Evolutionary conservation across 352 stramenopile species (phyloP).

Genomic region (Pythium aristosporum): DNA sequence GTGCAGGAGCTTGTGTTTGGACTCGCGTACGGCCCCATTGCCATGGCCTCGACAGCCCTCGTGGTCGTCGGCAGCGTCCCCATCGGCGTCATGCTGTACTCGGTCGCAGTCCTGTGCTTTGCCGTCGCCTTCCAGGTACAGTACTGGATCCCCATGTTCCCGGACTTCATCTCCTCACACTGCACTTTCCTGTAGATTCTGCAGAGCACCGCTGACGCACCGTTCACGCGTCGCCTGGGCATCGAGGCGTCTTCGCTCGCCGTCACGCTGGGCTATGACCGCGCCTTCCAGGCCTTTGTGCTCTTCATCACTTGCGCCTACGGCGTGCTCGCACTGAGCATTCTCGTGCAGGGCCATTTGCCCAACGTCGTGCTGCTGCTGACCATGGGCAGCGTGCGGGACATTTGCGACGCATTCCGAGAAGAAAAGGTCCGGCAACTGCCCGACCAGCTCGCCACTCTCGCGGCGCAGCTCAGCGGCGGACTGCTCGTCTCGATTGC

Average conservation of each 20-base stretch:
- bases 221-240: constrained; percentile 62
- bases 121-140: constrained; percentile 45
- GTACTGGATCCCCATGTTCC: neutral
- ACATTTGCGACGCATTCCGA: constrained; percentile 69
- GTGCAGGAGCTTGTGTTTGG: constrained; percentile 54
- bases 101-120: constrained; percentile 62
- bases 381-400: constrained; percentile 56
- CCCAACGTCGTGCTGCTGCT: constrained; percentile 66
- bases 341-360: constrained; percentile 54
- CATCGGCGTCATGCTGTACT: constrained; percentile 48
- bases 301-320: constrained; percentile 61
- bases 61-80: constrained; percentile 48
- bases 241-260: constrained; percentile 47
- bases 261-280: constrained; percentile 53
- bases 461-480: constrained; percentile 41
- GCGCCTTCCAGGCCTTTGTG: constrained; percentile 63
- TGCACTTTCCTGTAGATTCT: constrained; percentile 34
- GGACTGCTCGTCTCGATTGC: constrained; percentile 61
- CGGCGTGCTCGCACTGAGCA: constrained; percentile 46
- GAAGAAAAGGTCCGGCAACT: constrained; percentile 62
- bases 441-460: constrained; percentile 46
- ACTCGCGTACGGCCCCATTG: constrained; percentile 46
- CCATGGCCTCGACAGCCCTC: constrained; percentile 51
- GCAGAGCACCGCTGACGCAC: constrained; percentile 71
- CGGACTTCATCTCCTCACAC: neutral